Evolutionary conservation across 2,329 filamentous ascomycete genomes (phyloP), one percentile per base, ranked within the genome.

Genomic region (Capronia americana): DNA sequence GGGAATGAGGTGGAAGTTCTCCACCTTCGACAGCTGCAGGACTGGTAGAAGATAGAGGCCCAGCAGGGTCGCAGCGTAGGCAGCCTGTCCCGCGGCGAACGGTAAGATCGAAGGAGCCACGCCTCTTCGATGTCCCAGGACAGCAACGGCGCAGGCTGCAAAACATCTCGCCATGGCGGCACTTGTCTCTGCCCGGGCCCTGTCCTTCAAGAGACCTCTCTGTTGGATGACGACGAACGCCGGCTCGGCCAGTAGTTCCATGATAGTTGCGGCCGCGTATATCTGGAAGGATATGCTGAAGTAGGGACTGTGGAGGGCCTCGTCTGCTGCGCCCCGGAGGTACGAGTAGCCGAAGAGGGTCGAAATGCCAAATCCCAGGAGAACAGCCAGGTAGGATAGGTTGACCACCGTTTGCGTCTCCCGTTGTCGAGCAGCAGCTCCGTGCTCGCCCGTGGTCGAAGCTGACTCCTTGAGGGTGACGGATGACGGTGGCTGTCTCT

Each of bases 161-260:
- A 90, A 72, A 73, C 93, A 97, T 71, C 92, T 90, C 38, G 88
- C 74, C 56, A 96, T 85, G 0, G 93, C 95, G 24, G 92, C 93
- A 26, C 85, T 77, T n/a, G 90, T 90, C 80, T 99, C 96, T 56
- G 94, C 92, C 2, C 85, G 83, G 1, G 93, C 95, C 34, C 95
- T 87, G 14, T 91, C 88, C 63, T 88, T 90, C 74, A 96, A 96
- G 28, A 90, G 84, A 71, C 96, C 86, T 57, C 89, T 88, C 69
- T 92, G 89, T 78, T 97, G 93, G 69, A 94, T 88, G 38, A 96
- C 87, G 1, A 93, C 91, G 77, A 98, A 99, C 61, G 89, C 90
- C 0, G 95, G 95, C 79, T 99, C 95, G 0, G 91, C 89, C 1
- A 92, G 78, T 14, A 99, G 84, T 79, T 99, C 95, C 3, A 96